Evolutionary conservation across 2,329 filamentous ascomycete species (phyloP).

Genomic region (Aplosporella prunicola): DNA sequence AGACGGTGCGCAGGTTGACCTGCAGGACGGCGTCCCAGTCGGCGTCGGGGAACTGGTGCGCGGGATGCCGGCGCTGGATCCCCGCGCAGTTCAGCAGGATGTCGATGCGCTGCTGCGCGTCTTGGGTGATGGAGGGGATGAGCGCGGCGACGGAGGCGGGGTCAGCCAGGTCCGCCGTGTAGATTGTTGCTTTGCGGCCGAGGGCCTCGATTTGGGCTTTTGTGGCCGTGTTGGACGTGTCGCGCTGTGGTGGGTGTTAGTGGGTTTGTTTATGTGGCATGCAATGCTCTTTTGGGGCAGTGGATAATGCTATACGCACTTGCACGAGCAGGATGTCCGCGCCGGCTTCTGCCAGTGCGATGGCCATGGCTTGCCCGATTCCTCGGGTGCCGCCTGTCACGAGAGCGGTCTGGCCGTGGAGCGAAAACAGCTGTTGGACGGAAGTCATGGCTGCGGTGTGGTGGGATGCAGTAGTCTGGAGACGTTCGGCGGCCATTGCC

Average conservation of each 20-base stretch:
- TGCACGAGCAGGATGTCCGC: conserved; percentile 43
- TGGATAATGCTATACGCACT: conserved; percentile 24
- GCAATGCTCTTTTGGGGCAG: too few relatives aligned
- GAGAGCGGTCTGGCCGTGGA: conserved; percentile 41
- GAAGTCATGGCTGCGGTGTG: conserved; percentile 22
- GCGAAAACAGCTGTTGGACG: conserved; percentile 37
- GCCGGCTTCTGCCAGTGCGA: conserved; percentile 42
- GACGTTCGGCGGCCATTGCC: too few relatives aligned
- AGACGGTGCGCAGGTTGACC: conserved; percentile 77
- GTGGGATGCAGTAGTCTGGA: too few relatives aligned
- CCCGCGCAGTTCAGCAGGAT: conserved; percentile 82
- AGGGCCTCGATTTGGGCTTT: conserved; percentile 53
- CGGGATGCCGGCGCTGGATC: conserved; percentile 70
- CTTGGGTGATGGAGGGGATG: conserved; percentile 50
- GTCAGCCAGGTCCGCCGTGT: conserved; percentile 59
- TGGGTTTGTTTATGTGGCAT: too few relatives aligned
- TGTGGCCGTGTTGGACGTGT: conserved; percentile 48
- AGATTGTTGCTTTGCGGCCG: conserved; percentile 57
- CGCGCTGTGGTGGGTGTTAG: conserved; percentile 35
- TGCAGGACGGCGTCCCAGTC: conserved; percentile 79
- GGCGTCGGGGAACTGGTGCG: conserved; percentile 62
- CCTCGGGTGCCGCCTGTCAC: conserved; percentile 43
- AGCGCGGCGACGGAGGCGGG: conserved; percentile 51
- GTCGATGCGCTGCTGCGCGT: conserved; percentile 54
- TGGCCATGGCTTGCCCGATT: conserved; percentile 42